Evolutionary conservation across 2,329 filamentous ascomycete genomes (phyloP).

Genomic region (Acrodontium crateriforme): DNA sequence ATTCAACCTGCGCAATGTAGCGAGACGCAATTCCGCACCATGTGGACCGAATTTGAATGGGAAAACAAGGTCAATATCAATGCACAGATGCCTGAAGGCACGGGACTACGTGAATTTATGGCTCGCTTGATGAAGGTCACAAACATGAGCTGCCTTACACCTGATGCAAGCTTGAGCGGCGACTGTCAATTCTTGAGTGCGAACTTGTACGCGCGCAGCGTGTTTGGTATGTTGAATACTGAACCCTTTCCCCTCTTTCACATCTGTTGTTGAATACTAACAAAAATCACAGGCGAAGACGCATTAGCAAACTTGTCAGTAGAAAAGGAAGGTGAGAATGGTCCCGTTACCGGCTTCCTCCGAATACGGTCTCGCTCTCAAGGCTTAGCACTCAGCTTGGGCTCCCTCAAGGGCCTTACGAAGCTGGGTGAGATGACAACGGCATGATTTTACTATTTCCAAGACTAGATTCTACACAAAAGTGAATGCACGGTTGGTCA

Average conservation of each 20-base stretch:
- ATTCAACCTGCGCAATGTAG: constrained; percentile 94
- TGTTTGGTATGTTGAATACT: constrained; percentile 95
- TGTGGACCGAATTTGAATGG: constrained; percentile 99
- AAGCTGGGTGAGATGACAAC: constrained; percentile 36
- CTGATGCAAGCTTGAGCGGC: constrained; percentile 88
- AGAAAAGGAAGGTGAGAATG: constrained; percentile 91
- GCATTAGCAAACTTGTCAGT: constrained; percentile 94
- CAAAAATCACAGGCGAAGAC: constrained; percentile 63
- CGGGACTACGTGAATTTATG: constrained; percentile 80
- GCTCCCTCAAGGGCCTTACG: constrained; percentile 87
- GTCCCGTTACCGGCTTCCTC: constrained; percentile 91
- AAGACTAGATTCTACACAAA: too few relatives aligned
- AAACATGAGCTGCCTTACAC: constrained; percentile 96
- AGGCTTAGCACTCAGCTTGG: constrained; percentile 82
- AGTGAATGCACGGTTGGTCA: too few relatives aligned
- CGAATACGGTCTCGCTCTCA: constrained; percentile 95
- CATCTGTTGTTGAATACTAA: constrained; percentile 7
- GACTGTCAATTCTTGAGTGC: constrained; percentile 97
- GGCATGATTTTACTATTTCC: too few relatives aligned
- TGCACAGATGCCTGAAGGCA: constrained; percentile 61
- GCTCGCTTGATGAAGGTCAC: constrained; percentile 92
- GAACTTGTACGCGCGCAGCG: constrained; percentile 89
- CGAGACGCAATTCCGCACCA: constrained; percentile 97
- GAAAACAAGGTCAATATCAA: constrained; percentile 99
- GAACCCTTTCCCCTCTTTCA: neutral